Conservation (phyloP, 805 yeast species). For the Saturnispora galanensis region DNA sequence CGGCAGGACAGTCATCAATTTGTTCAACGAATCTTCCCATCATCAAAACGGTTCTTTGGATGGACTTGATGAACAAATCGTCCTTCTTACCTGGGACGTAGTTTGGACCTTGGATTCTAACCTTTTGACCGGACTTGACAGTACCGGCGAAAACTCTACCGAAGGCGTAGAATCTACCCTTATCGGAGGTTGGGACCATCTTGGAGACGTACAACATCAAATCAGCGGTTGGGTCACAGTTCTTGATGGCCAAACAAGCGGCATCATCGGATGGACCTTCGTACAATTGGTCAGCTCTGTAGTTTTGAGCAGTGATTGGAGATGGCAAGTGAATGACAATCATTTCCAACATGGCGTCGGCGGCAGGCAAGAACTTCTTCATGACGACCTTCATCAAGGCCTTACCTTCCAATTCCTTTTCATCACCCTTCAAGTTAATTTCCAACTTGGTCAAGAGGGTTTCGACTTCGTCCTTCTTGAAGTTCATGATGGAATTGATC, state of each 20-base stretch:
- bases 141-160: constrained; percentile 99
- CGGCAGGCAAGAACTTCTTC: constrained; percentile 99
- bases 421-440: constrained; percentile 87
- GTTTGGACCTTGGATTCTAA: constrained; percentile 99
- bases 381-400: constrained; percentile 95
- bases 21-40: constrained; percentile 99
- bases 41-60: constrained; percentile 99
- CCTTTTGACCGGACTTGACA: constrained; percentile 97
- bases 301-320: constrained; percentile 97
- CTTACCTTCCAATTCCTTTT: constrained; percentile 98
- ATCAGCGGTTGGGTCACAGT: constrained; percentile 98
- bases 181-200: constrained; percentile 99
- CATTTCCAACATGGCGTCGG: constrained; percentile 98
- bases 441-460: constrained; percentile 87
- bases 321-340: constrained; percentile 97
- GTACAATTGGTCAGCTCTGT: constrained; percentile 98
- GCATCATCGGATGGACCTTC: constrained; percentile 98
- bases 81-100: constrained; percentile 97
- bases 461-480: constrained; percentile 96
- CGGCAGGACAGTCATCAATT: constrained; percentile 99
- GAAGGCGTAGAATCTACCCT: constrained; percentile 99
- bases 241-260: constrained; percentile 83
- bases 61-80: constrained; percentile 91
- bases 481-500: constrained; percentile 96
- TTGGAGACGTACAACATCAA: constrained; percentile 98